Conservation (phyloP, 2,329 filamentous ascomycete species). For the Fusarium decemcellulare region DNA sequence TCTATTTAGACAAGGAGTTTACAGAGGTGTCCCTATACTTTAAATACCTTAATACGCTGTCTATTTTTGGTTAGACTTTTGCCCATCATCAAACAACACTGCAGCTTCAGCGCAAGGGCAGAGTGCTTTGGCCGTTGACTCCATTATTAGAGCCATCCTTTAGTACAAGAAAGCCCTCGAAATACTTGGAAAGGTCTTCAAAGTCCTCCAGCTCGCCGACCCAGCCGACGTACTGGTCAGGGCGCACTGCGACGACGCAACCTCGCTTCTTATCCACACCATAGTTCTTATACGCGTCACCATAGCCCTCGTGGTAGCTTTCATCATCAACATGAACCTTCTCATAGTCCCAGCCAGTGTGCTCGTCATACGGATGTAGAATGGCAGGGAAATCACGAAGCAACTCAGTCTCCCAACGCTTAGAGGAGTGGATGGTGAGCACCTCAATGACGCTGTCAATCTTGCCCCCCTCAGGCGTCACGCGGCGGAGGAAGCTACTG, state of each 20-base stretch:
- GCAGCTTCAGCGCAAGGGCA: neutral
- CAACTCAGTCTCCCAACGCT: constrained; percentile 63
- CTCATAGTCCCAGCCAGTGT: constrained; percentile 68
- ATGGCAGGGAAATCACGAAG: constrained; percentile 57
- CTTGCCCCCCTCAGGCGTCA: constrained; percentile 33
- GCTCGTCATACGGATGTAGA: constrained; percentile 61
- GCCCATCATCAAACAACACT: too few species aligned
- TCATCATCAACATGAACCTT: constrained; percentile 70
- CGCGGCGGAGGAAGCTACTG: constrained; percentile 57
- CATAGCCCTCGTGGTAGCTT: constrained; percentile 67
- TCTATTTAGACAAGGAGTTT: too few species aligned
- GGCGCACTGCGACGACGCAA: constrained; percentile 72
- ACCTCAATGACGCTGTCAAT: constrained; percentile 65
- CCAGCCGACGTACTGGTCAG: constrained; percentile 76
- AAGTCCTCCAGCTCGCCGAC: constrained; percentile 55
- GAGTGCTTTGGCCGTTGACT: neutral
- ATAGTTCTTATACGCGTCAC: constrained; percentile 67
- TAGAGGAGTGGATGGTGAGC: constrained; percentile 71
- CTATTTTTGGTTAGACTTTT: too few species aligned
- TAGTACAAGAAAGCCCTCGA: neutral
- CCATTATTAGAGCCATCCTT: neutral
- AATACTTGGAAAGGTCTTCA: constrained; percentile 10
- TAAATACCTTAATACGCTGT: too few species aligned
- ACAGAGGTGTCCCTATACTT: too few species aligned
- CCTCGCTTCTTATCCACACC: constrained; percentile 70